Evolutionary conservation across 1,139 yeast genomes (phyloP).

Genomic region (Magnusiomyces suaveolens): DNA sequence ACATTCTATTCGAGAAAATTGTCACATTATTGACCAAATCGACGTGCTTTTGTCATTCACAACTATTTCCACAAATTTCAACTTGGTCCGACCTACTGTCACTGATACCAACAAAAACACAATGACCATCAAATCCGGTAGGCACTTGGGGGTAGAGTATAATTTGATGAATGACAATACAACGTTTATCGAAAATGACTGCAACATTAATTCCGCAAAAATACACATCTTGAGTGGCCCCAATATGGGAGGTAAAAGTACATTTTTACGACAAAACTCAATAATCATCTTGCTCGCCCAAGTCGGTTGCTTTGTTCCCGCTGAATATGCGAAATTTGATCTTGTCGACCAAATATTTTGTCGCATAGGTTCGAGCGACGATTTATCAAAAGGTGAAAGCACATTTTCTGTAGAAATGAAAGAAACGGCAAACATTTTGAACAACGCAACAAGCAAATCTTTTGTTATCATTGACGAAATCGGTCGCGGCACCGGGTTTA

Average conservation of each 20-base stretch:
- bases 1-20: slow-evolving; percentile 21
- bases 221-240: slow-evolving; percentile 87
- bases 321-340: slow-evolving; percentile 59
- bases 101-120: slow-evolving; percentile 15
- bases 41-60: slow-evolving; percentile 75
- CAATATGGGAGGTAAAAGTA: slow-evolving; percentile 96
- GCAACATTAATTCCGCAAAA: slow-evolving; percentile 31
- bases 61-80: slow-evolving; percentile 51
- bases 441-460: slow-evolving; percentile 65
- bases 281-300: slow-evolving; percentile 81
- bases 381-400: slow-evolving; percentile 72
- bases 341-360: slow-evolving; percentile 80
- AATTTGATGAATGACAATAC: slow-evolving; percentile 41
- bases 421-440: slow-evolving; percentile 75
- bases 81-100: slow-evolving; percentile 58
- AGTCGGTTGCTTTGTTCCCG: slow-evolving; percentile 85
- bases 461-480: slow-evolving; percentile 57
- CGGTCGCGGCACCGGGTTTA: slow-evolving; percentile 91
- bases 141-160: slow-evolving; percentile 85
- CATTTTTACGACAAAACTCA: slow-evolving; percentile 82
- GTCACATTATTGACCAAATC: slow-evolving; percentile 49
- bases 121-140: slow-evolving; percentile 41
- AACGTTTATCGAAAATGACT: slow-evolving; percentile 60
- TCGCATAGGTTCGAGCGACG: slow-evolving; percentile 85
- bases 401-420: slow-evolving; percentile 98